phyloP scores from a whole-genome alignment of 1,284 basidiomycete species.

The Cryptococcus deneoformans region DNA sequence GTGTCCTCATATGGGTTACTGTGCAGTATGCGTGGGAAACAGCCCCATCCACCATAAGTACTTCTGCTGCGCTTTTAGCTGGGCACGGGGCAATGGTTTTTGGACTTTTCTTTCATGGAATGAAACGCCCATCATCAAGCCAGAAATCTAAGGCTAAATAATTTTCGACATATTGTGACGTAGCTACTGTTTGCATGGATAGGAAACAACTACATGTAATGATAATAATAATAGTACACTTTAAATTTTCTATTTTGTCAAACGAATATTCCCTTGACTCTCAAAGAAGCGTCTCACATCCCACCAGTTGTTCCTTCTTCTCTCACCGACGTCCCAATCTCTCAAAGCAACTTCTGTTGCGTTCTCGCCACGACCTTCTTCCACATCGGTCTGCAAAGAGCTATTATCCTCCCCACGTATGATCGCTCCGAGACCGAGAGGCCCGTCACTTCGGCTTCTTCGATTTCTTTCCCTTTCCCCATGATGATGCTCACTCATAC shows the following conservation, averaged over 20 bases:
- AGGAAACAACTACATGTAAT: background rate
- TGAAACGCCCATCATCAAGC: background rate
- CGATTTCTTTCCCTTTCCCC: slow-evolving; percentile 3
- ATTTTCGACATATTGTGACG: background rate
- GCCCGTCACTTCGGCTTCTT: slow-evolving; percentile 28
- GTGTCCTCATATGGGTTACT: slow-evolving; percentile 59
- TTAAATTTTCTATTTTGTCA: background rate
- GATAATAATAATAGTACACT: background rate
- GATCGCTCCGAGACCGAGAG: slow-evolving; percentile 20
- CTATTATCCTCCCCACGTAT: slow-evolving; percentile 18
- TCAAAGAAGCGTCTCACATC: slow-evolving; percentile 2
- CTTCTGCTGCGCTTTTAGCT: slow-evolving; percentile 62
- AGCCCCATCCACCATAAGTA: slow-evolving; percentile 72
- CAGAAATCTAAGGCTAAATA: background rate
- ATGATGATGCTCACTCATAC: slow-evolving; percentile 14
- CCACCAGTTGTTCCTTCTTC: background rate
- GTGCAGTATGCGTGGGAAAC: slow-evolving; percentile 88
- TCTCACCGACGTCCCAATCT: slow-evolving; percentile 3
- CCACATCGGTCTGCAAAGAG: background rate
- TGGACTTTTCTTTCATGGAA: slow-evolving; percentile 59
- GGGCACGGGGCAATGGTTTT: slow-evolving; percentile 61
- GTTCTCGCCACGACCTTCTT: slow-evolving; percentile 6
- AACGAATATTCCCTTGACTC: background rate
- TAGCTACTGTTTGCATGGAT: background rate
- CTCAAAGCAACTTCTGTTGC: slow-evolving; percentile 9